Percentiles rank a stretch among this genome's conserved stretches.
Conservation (phyloP, 257 asterid genomes). For the Solanum medicagineum region DNA sequence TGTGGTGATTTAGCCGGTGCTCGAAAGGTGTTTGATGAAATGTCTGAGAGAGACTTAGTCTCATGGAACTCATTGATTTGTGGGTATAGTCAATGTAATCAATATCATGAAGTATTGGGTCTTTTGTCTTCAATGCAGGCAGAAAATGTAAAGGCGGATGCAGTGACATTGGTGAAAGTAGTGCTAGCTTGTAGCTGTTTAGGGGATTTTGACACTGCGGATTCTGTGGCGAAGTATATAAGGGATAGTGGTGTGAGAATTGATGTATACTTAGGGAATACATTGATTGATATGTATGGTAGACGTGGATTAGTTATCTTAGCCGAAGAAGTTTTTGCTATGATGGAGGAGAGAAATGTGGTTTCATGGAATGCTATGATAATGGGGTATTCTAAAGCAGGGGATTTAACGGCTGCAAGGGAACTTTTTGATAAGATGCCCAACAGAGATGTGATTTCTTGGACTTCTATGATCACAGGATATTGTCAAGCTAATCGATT, state of each 20-base stretch:
- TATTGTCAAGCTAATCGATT: conserved; percentile 18
- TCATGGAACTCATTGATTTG: conserved; percentile 39
- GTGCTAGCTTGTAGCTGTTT: conserved; percentile 16
- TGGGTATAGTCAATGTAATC: conserved; percentile 20
- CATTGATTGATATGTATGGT: conserved; percentile 28
- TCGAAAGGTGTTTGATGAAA: conserved; percentile 14
- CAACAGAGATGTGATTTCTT: conserved; percentile 25
- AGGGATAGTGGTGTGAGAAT: conserved; percentile 6
- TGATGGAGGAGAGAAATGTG: conserved; percentile 19
- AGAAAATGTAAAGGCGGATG: conserved; percentile 18
- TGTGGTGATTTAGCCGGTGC: conserved; percentile 16
- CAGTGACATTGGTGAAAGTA: conserved; percentile 30
- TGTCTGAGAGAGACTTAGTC: conserved; percentile 19
- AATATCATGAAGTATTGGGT: conserved; percentile 10
- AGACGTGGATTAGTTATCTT: conserved; percentile 9
- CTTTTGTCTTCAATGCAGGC: conserved; percentile 5
- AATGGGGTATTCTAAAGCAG: conserved; percentile 20
- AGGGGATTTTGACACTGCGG: background rate
- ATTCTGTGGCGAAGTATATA: conserved; percentile 11
- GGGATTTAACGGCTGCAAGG: conserved; percentile 12
- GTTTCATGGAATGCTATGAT: conserved; percentile 33
- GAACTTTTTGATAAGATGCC: conserved; percentile 22
- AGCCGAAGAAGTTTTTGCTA: conserved; percentile 17
- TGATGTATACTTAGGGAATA: conserved; percentile 23
- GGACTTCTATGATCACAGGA: conserved; percentile 32